phyloP scores from a whole-genome alignment of 805 yeast genomes.

The Starmerella sirachaensis region DNA sequence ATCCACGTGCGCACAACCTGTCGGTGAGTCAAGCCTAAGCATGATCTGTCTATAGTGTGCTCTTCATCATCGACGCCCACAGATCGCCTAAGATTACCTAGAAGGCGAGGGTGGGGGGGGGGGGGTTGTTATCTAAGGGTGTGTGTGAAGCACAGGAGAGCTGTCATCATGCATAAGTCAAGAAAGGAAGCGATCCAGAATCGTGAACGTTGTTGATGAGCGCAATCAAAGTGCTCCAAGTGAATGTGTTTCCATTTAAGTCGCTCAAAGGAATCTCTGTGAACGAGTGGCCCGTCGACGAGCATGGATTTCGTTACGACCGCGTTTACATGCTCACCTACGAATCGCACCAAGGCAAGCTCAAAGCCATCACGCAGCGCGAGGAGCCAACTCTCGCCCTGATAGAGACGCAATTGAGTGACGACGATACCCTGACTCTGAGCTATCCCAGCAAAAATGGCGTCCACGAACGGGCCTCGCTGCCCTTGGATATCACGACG shows the following conservation, averaged over 20 bases:
- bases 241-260: conserved; percentile 26
- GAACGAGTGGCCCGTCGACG: conserved; percentile 19
- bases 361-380: conserved; percentile 26
- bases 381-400: conserved; percentile 22
- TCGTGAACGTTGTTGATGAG: too few relatives aligned
- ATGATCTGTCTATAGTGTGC: too few relatives aligned
- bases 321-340: conserved; percentile 26
- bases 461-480: conserved; percentile 4
- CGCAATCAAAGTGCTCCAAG: too few relatives aligned
- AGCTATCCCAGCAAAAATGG: conserved; percentile 12
- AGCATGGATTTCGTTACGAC: conserved; percentile 26
- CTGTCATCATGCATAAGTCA: too few relatives aligned
- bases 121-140: too few relatives aligned
- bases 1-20: too few relatives aligned
- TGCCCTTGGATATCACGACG: conserved; percentile 13
- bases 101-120: too few relatives aligned
- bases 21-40: too few relatives aligned
- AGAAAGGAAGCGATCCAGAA: too few relatives aligned
- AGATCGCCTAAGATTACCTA: too few relatives aligned
- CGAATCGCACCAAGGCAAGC: conserved; percentile 12
- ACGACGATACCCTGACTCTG: conserved; percentile 9
- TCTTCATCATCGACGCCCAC: too few relatives aligned
- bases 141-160: too few relatives aligned
- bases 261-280: conserved; percentile 24
- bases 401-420: conserved; percentile 18